phyloP scores from a whole-genome alignment of 768 basidiomycete genomes.

The Lactifluus hygrophoroides region DNA sequence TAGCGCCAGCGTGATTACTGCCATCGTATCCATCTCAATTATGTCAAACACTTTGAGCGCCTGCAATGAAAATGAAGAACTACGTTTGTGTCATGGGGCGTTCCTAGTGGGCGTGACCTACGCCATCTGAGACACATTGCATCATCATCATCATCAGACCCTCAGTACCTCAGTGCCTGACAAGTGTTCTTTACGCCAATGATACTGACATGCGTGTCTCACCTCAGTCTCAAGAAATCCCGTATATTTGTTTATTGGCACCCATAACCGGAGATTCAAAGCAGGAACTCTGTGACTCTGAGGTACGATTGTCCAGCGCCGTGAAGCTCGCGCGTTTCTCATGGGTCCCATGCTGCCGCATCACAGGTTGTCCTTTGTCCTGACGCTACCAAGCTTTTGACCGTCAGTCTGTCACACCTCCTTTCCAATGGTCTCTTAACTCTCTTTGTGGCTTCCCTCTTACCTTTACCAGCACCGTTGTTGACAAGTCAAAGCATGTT shows the following conservation, averaged over 20 bases:
- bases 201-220: neutral
- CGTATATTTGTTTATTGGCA: neutral
- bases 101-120: neutral
- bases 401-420: neutral
- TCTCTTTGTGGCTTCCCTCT: neutral
- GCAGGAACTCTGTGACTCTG: neutral
- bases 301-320: neutral
- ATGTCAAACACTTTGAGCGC: neutral
- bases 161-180: neutral
- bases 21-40: neutral
- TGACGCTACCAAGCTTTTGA: neutral
- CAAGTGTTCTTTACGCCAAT: neutral
- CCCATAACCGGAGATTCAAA: neutral
- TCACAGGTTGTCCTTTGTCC: neutral
- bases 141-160: constrained; percentile 15
- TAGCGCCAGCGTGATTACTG: neutral
- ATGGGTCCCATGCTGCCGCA: neutral
- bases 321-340: neutral
- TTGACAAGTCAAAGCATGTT: neutral
- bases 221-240: neutral
- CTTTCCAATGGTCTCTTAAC: neutral
- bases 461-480: neutral
- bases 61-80: neutral
- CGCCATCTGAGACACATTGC: neutral
- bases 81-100: neutral